A percentile compares a stretch with the other conserved stretches of the same genome.
Conservation (phyloP, 306 rosid species). For the Chamaecrista fasciculata region DNA sequence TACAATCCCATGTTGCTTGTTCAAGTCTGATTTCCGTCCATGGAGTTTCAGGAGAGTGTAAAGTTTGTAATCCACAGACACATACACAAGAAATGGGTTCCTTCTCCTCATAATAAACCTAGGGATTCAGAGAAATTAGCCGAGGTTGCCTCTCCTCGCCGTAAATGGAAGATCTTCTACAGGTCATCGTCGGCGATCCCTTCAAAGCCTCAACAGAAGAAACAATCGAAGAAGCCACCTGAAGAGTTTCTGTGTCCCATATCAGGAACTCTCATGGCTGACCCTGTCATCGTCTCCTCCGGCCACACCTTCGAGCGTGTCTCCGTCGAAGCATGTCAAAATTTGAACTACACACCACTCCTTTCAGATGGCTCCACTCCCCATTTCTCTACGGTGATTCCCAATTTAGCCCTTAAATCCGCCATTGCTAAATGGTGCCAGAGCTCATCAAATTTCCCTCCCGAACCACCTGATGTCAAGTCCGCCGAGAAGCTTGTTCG, state of each 20-base stretch:
- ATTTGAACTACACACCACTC: conserved; percentile 50
- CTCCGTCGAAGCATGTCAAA: conserved; percentile 56
- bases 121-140: conserved; percentile 15
- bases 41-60: conserved; percentile 68
- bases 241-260: conserved; percentile 83
- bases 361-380: conserved; percentile 58
- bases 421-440: conserved; percentile 74
- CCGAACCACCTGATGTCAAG: conserved; percentile 35
- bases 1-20: neutral
- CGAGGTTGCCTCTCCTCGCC: conserved; percentile 31
- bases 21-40: neutral
- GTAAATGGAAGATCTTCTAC: conserved; percentile 70
- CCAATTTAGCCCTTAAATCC: conserved; percentile 79
- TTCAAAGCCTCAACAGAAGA: conserved; percentile 31
- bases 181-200: conserved; percentile 33
- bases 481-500: conserved; percentile 50
- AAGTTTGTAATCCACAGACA: conserved; percentile 40
- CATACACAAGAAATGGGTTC: conserved; percentile 24
- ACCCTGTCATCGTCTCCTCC: conserved; percentile 86
- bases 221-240: conserved; percentile 51
- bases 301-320: conserved; percentile 84
- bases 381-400: conserved; percentile 70
- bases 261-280: conserved; percentile 67
- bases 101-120: conserved; percentile 8
- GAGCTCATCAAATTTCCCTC: conserved; percentile 32